Conservation (phyloP, 2,329 filamentous ascomycete species). For the Plenodomus lindquistii region DNA sequence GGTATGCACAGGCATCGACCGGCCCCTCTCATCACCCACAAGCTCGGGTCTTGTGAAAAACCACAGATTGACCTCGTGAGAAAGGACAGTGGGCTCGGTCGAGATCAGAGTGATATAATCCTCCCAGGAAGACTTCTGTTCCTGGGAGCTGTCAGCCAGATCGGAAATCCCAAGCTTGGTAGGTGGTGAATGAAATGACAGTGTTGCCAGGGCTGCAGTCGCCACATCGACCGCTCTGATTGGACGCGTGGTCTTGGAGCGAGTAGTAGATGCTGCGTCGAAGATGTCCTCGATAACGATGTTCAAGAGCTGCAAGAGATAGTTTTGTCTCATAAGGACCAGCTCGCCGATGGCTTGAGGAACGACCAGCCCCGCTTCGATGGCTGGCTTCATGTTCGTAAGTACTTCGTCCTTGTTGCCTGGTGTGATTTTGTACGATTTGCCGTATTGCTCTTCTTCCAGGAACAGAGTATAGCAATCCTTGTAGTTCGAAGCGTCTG, state of each 20-base stretch:
- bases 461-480: conserved; percentile 47
- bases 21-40: too few relatives aligned
- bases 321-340: conserved; percentile 47
- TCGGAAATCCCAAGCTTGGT: conserved; percentile 12
- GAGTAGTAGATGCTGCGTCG: conserved; percentile 42
- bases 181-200: conserved; percentile 27
- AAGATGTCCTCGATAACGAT: conserved; percentile 52
- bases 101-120: too few relatives aligned
- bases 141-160: too few relatives aligned
- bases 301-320: conserved; percentile 46
- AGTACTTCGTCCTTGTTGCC: conserved; percentile 22
- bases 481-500: conserved; percentile 20
- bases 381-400: conserved; percentile 15
- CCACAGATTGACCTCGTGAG: too few relatives aligned
- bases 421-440: conserved; percentile 32
- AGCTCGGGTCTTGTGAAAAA: too few relatives aligned
- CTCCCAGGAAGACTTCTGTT: too few relatives aligned
- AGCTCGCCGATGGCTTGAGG: conserved; percentile 31
- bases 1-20: too few relatives aligned
- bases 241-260: conserved; percentile 16
- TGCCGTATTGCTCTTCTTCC: conserved; percentile 44
- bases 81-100: too few relatives aligned
- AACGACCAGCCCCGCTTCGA: conserved; percentile 22
- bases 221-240: conserved; percentile 39
- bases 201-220: conserved; percentile 37